Conservation (phyloP, 2,329 filamentous ascomycete genomes). For the Penicillium sp. region DNA sequence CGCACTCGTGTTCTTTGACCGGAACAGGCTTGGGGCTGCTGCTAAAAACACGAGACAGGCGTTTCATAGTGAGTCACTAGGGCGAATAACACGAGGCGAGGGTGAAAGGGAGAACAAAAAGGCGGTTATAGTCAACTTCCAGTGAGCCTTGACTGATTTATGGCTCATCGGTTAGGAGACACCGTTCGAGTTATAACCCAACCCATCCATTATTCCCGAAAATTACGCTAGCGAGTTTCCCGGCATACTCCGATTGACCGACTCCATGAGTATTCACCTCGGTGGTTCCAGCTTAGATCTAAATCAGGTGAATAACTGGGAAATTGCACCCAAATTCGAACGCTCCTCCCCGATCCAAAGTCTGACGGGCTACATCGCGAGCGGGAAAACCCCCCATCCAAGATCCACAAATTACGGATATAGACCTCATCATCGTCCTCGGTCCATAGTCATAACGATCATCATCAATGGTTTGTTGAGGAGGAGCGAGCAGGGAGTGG, state of each 20-base stretch:
- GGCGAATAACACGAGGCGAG: neutral
- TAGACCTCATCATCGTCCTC: neutral
- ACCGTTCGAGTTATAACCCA: neutral
- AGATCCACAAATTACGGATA: neutral
- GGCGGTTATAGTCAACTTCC: neutral
- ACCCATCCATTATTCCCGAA: neutral
- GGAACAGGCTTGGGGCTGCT: constrained; percentile 1
- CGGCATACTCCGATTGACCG: neutral
- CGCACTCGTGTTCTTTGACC: neutral
- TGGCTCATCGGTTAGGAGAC: neutral
- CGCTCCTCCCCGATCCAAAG: neutral
- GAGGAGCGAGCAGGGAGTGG: neutral
- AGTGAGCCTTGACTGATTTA: too few species aligned
- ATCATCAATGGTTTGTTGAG: neutral
- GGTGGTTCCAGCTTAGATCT: neutral
- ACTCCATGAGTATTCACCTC: too few species aligned
- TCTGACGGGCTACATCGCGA: neutral
- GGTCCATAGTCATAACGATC: neutral
- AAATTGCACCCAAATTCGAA: neutral
- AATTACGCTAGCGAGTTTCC: neutral
- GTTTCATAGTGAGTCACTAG: neutral
- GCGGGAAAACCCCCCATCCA: neutral
- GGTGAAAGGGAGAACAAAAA: neutral
- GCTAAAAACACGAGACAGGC: constrained; percentile 6
- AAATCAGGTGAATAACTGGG: neutral